Evolutionary conservation across 305 asterid genomes (phyloP).

Genomic region (Euphrasia arctica): DNA sequence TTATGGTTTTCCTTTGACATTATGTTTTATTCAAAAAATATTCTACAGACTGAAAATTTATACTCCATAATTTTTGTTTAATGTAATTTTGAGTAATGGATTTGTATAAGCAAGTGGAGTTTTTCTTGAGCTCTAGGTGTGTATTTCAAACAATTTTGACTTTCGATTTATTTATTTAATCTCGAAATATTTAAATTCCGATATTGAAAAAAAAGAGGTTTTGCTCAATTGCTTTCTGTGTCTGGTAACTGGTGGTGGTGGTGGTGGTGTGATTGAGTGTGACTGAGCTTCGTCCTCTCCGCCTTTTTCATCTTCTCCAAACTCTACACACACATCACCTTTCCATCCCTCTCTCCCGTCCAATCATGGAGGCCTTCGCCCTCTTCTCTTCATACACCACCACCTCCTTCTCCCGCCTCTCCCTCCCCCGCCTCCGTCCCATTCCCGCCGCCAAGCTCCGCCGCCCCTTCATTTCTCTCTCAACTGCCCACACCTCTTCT

Average conservation of each 20-base stretch:
- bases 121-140: no score
- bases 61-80: no score
- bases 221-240: not conserved
- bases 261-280: not conserved
- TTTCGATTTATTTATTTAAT: no score
- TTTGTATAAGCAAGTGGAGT: no score
- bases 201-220: not conserved
- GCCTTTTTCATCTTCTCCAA: conserved; percentile 23
- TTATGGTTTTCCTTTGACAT: no score
- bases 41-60: no score
- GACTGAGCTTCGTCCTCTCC: conserved; percentile 26
- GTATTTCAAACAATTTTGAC: no score
- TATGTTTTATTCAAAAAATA: no score
- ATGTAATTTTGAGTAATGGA: no score
- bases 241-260: not conserved
- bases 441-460: conserved; percentile 32
- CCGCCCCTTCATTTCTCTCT: conserved; percentile 31
- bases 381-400: conserved; percentile 48
- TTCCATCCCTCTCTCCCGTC: conserved; percentile 15
- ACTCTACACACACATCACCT: conserved; percentile 14
- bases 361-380: conserved; percentile 61
- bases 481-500: conserved; percentile 23
- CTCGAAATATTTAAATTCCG: not conserved
- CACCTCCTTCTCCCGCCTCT: conserved; percentile 41
- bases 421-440: conserved; percentile 29